Conservation (phyloP, 2,329 filamentous ascomycete genomes). For the Aspergillus phoenicis region DNA sequence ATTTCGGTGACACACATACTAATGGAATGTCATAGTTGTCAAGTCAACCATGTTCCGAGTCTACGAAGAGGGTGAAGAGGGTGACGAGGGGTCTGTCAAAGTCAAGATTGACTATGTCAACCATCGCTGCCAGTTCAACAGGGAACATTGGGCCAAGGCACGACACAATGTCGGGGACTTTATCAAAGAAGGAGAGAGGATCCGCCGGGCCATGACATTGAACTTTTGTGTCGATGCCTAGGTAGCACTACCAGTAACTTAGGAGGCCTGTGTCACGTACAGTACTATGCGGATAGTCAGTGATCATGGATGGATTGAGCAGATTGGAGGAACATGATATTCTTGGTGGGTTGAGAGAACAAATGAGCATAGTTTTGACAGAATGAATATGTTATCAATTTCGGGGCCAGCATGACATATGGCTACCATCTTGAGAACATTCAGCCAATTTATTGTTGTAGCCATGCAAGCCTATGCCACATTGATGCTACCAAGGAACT, state of each 20-base stretch:
- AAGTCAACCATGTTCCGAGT: neutral
- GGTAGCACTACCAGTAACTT: neutral
- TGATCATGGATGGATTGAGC: neutral
- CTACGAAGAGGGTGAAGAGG: neutral
- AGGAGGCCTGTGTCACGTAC: neutral
- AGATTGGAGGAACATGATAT: too few species aligned
- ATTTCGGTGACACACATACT: neutral
- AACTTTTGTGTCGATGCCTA: neutral
- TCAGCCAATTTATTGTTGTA: too few species aligned
- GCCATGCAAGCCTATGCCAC: neutral
- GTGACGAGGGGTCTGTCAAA: neutral
- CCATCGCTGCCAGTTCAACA: neutral
- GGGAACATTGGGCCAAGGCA: neutral
- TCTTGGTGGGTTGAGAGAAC: too few species aligned
- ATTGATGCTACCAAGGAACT: neutral
- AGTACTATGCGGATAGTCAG: neutral
- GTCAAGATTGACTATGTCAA: neutral
- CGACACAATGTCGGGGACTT: neutral
- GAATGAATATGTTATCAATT: too few species aligned
- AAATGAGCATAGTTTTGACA: too few species aligned
- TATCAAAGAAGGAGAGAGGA: neutral
- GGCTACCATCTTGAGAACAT: too few species aligned
- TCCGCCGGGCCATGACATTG: neutral
- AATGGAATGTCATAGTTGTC: neutral
- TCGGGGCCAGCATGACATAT: too few species aligned